Conservation (phyloP, 2,329 filamentous ascomycete genomes). For the Phialocephala subalpina region DNA sequence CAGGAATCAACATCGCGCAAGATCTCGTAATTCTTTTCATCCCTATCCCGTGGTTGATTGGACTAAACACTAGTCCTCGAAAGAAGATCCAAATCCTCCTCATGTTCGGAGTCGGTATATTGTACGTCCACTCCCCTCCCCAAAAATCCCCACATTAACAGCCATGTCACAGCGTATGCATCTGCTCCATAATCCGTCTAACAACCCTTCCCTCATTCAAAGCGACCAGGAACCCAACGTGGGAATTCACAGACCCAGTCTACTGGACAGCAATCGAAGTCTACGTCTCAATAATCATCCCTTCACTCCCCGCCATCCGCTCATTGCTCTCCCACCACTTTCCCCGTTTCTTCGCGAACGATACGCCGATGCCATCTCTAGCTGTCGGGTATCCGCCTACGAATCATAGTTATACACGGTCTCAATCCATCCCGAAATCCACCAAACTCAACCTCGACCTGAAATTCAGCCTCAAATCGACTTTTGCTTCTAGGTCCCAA, state of each 20-base stretch:
- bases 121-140: not conserved
- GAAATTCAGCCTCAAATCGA: too few relatives aligned
- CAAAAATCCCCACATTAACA: too few relatives aligned
- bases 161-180: conserved; percentile 16
- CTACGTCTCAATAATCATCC: not conserved
- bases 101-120: conserved; percentile 17
- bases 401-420: not conserved
- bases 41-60: conserved; percentile 10
- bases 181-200: conserved; percentile 19
- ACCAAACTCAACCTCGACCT: too few relatives aligned
- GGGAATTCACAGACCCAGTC: not conserved
- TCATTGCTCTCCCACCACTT: not conserved
- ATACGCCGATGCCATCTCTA: not conserved
- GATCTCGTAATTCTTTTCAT: conserved; percentile 13
- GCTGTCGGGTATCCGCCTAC: not conserved
- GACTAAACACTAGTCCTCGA: not conserved
- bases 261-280: conserved; percentile 2
- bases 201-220: conserved; percentile 5
- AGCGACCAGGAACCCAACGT: conserved; percentile 14
- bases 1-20: conserved; percentile 17
- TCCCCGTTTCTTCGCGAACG: not conserved
- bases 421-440: not conserved
- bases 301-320: not conserved
- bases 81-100: conserved; percentile 16
- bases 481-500: not conserved